Evolutionary conservation across 202 grass and related monocot species (phyloP), one percentile per base, ranked within the genome.

Genomic region (Brachypodium distachyon): DNA sequence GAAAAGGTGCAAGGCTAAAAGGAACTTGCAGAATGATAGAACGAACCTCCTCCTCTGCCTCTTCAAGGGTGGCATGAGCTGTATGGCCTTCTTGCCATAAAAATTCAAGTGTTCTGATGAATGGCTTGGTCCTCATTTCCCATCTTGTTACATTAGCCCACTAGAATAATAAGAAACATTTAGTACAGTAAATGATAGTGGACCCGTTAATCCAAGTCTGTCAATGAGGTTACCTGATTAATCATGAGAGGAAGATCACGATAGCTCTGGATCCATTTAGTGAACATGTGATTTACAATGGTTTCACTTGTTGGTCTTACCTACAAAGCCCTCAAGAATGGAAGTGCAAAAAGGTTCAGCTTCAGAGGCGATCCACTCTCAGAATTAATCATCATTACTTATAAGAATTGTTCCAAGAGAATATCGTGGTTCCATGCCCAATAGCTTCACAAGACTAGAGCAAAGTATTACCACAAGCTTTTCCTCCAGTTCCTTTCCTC

Each of bases 281-380:
- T 98, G 86, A 98, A 98, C 95, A 98, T 98, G 66, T 98, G 95
- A 72, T 98, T 98, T 77, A 98, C 95, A 32, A 98, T 98, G 79
- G 95, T 98, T 87, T 98, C 95, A 80, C 95, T 98, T 88, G 95
- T 98, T 64, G 95, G 95, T 87, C 95, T 94, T 84, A 98, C 95
- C 95, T 98, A 85, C 77, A 79, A 90, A 82, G 71, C 84, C 89
- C 91, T 94, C 95, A 82, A 92, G 82, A 81, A 86, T 29, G 61
- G 42, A 94, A 90, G 48, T 71, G 51, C 51, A 83, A 76, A 72
- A 40, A 74, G 3, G 21, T 86, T 87, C 54, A 93, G 85, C 28
- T 85, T 82, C 70, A 79, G 32, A 77, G 18, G 43, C 40, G 65
- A 58, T 33, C 27, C 77, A 83, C 27, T 81, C 21, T 48, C 9